phyloP scores from a whole-genome alignment of 208 protist genomes.

The Acanthamoeba culbertsoni region DNA sequence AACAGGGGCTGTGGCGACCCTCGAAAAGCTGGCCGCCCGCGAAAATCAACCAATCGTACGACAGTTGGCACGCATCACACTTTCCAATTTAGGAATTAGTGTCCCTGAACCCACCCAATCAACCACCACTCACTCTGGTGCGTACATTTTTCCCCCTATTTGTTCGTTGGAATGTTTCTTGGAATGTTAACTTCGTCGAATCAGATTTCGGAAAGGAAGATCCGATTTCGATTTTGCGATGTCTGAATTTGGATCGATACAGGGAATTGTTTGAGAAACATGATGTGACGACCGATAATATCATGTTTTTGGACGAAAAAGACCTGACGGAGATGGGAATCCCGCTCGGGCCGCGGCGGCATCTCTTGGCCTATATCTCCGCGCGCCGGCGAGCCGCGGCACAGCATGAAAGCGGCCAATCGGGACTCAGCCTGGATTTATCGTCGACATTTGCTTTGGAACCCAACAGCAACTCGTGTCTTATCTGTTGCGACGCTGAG shows the following conservation, averaged over 20 bases:
- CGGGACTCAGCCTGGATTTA: background rate
- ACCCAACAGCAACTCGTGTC: background rate
- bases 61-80: background rate
- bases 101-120: background rate
- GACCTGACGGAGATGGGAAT: background rate
- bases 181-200: background rate
- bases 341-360: background rate
- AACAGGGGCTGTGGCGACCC: background rate
- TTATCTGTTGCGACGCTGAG: constrained; percentile 7
- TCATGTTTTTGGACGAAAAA: background rate
- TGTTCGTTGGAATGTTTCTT: background rate
- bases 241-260: background rate
- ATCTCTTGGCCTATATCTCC: background rate
- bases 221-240: background rate
- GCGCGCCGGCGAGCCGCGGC: background rate
- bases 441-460: background rate
- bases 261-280: background rate
- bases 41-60: background rate
- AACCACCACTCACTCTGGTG: background rate
- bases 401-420: background rate
- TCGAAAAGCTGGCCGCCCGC: background rate
- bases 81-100: background rate
- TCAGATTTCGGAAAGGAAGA: background rate
- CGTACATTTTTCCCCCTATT: background rate
- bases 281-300: background rate